Percentiles rank a stretch among this genome's conserved stretches.
phyloP scores from a whole-genome alignment of 2,329 filamentous ascomycete genomes.

The Catunica adiposa region DNA sequence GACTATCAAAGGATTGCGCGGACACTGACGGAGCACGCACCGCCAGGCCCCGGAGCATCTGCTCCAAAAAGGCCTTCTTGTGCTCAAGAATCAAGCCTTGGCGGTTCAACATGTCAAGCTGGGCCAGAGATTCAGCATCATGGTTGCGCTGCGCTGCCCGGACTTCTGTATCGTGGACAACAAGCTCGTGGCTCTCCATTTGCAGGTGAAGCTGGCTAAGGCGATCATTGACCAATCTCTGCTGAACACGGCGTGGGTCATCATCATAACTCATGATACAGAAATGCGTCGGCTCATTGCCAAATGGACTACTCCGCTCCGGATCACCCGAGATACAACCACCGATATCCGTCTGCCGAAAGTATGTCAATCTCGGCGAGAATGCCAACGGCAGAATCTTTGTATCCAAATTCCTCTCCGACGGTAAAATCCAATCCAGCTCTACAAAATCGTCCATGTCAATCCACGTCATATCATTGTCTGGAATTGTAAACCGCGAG shows the following conservation, averaged over 20 bases:
- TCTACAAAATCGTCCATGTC: constrained; percentile 99
- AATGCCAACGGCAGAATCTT: constrained; percentile 86
- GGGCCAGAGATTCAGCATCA: constrained; percentile 34
- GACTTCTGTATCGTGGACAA: constrained; percentile 61
- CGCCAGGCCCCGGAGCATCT: constrained; percentile 27
- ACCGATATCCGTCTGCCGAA: constrained; percentile 86
- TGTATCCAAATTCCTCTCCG: constrained; percentile 78
- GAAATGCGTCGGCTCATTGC: constrained; percentile 79
- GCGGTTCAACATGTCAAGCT: constrained; percentile 42
- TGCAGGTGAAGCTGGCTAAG: constrained; percentile 65
- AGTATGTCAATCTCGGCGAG: constrained; percentile 91
- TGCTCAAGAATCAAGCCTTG: constrained; percentile 40
- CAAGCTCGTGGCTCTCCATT: constrained; percentile 55
- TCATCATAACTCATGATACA: constrained; percentile 89
- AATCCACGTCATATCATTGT: constrained; percentile 91
- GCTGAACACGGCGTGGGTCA: constrained; percentile 77
- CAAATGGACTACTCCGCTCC: constrained; percentile 74
- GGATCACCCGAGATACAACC: constrained; percentile 65
- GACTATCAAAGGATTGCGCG: constrained; percentile 2
- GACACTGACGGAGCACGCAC: constrained; percentile 7
- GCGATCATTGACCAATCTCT: constrained; percentile 65
- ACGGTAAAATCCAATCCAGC: constrained; percentile 85
- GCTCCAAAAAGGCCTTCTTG: constrained; percentile 41
- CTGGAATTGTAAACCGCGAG: constrained; percentile 85
- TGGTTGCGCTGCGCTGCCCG: constrained; percentile 37